Evolutionary conservation across 202 grass and related monocot species (phyloP), one percentile per base, ranked within the genome.

Genomic region (Schoenoplectus tabernaemontani): DNA sequence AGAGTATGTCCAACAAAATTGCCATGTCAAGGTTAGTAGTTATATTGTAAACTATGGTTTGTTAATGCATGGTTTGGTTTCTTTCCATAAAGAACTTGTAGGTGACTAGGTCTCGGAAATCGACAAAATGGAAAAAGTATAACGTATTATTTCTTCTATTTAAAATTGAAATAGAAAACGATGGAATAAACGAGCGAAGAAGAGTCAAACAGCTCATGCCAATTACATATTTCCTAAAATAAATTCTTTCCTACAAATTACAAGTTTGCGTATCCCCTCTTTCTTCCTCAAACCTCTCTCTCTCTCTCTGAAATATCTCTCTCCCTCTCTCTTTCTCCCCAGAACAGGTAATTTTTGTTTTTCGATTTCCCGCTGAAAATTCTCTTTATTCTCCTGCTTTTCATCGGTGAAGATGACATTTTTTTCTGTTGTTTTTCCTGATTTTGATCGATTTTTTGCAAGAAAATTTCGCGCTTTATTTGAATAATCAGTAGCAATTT

Each of bases 141-240:
- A 64, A 64, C 12, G 36, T 3, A 37, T 37, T 1, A 37, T 1
- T 37, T n/a, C n/a, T n/a, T n/a, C n/a, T n/a, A n/a, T n/a, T n/a
- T 47, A 47, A 47, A 47, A 8, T 47, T 47, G 43, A n/a, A n/a
- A n/a, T n/a, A n/a, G n/a, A 47, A 43, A 80, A 53, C 39, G 36
- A 63, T 32, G 59, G 77, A n/a, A 75, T 20, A 56, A 75, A 75
- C 36, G 26, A 65, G 78, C 41, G 78, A 53, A 65, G 59, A 80
- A 80, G 59, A 64, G 78, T 80, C 78, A 48, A 80, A 62, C 78
- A 80, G 78, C 78, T 80, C 78, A 65, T 80, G 58, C 43, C 57
- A 58, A 79, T 79, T 79, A 62, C 56, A 34, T 19, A 65, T 22
- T 65, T 79, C 57, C 59, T 65, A 64, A 80, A 80, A 65, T 80